A percentile compares a stretch with the other conserved stretches of the same genome.
These are phyloP conservation scores for Pythium sp. DNA, from an alignment of 352 stramenopile genomes.

Conservation along the genomic window DNA sequence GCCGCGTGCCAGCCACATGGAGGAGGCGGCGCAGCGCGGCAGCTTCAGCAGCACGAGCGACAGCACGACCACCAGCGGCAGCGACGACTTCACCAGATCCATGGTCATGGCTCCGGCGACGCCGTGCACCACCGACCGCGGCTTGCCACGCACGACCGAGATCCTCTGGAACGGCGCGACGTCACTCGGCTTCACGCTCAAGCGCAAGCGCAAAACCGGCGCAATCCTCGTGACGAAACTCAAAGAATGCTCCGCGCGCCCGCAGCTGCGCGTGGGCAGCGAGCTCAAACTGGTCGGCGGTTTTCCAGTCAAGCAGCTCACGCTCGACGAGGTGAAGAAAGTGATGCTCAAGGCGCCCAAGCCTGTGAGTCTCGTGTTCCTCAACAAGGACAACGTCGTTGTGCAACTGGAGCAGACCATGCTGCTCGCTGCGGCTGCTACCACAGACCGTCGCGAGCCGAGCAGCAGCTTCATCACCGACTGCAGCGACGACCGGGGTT, in stretches of 20 bases:
- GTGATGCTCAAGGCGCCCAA: constrained; percentile 72
- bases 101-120: neutral
- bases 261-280: constrained; percentile 57
- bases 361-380: constrained; percentile 76
- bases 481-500: constrained; percentile 30
- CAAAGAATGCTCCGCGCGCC: constrained; percentile 24
- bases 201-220: constrained; percentile 61
- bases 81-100: neutral
- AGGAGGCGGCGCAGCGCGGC: neutral
- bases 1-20: constrained; percentile 12
- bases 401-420: constrained; percentile 25
- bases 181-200: constrained; percentile 69
- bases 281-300: constrained; percentile 73
- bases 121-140: neutral
- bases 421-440: constrained; percentile 1
- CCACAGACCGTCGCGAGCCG: constrained; percentile 1
- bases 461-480: constrained; percentile 40
- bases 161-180: constrained; percentile 61
- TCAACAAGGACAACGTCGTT: constrained; percentile 43
- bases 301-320: constrained; percentile 70
- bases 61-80: neutral
- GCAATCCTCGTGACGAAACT: constrained; percentile 69
- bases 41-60: constrained; percentile 14
- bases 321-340: constrained; percentile 71
- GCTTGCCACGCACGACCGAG: constrained; percentile 51